Evolutionary conservation across 2,329 filamentous ascomycete species (phyloP), one percentile per base, ranked within the genome.

Genomic region (Pseudogymnoascus sp.): DNA sequence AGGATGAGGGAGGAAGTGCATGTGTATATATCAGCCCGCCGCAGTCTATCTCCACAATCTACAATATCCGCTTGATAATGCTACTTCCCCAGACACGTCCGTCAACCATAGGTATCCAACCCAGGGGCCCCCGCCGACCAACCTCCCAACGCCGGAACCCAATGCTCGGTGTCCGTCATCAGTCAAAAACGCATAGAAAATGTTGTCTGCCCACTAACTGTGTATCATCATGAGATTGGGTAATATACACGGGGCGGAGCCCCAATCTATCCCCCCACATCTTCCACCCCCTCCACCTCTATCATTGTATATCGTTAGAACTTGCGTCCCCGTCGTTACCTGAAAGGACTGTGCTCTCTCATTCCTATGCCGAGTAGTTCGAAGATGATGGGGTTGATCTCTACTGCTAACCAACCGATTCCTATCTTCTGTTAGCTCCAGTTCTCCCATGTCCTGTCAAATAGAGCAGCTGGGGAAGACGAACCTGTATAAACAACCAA

Each of bases 401-500:
- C 77, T 21, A 78, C 84, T 2, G 90, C 89, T 65, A 96, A 79
- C 86, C 87, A 92, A 61, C 82, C 91, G 74, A 96, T 96, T 53
- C 91, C 90, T 91, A 67, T 57, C 5, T 57, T 19, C 17, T 8
- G 50, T 57, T 26, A 57, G 50, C 50, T 57, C 28, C 2, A 4
- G 10, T 57, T 21, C 28, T 6, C 1, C 8, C 23, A 38, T 57
- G 40, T n/a, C 21, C 5, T 10, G 31, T 6, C 21, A 40, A 15
- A 17, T 59, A 28, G n/a, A 28, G n/a, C 1, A 31, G 4, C 8
- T 1, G 23, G 0, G 15, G 23, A 8, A 47, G 15, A 77, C 86
- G 76, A 78, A 91, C 93, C 95, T 65, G 89, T 84, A 78, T 99
- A 99, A 23, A 99, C 91, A 70, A 99, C 89, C 65, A 99, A 77